Evolutionary conservation across 2,329 filamentous ascomycete species (phyloP).

Genomic region (Pseudopyricularia cyperi): DNA sequence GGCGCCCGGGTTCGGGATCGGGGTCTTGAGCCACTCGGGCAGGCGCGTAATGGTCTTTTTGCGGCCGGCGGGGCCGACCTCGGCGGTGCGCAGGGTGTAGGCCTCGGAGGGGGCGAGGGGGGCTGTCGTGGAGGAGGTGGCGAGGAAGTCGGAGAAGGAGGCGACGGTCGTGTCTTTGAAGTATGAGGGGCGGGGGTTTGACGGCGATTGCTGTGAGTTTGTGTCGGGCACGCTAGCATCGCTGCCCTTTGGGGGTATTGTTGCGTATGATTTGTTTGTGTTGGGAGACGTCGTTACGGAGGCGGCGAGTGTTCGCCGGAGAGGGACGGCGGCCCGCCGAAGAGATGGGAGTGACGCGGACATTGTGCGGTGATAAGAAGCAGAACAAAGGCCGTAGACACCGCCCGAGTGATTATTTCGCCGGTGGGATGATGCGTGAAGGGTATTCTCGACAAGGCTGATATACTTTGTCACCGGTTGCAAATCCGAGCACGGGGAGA

Average conservation of each 20-base stretch:
- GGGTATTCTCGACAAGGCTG: background rate
- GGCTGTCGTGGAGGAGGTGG: constrained; percentile 22
- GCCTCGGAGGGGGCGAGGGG: constrained; percentile 38
- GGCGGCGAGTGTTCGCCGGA: constrained; percentile 10
- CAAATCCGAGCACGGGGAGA: background rate
- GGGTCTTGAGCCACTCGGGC: constrained; percentile 91
- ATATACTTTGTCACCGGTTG: background rate
- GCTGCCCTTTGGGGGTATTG: constrained; percentile 1
- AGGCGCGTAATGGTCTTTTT: constrained; percentile 59
- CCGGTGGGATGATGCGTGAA: background rate
- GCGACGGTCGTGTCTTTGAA: constrained; percentile 47
- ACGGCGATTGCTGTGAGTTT: constrained; percentile 7
- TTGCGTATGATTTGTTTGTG: constrained; percentile 11
- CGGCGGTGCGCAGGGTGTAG: constrained; percentile 46
- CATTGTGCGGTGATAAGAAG: constrained; percentile 1
- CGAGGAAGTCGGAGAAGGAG: constrained; percentile 45
- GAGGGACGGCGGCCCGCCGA: constrained; percentile 4
- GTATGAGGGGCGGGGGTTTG: constrained; percentile 30
- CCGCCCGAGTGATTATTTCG: background rate
- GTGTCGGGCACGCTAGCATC: constrained; percentile 9
- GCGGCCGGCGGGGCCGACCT: constrained; percentile 50
- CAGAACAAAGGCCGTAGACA: background rate
- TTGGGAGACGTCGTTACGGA: constrained; percentile 31
- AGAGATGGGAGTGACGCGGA: constrained; percentile 4
- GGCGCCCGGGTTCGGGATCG: constrained; percentile 58